Conservation (phyloP, 768 basidiomycete genomes). For the Russula olivacea region DNA sequence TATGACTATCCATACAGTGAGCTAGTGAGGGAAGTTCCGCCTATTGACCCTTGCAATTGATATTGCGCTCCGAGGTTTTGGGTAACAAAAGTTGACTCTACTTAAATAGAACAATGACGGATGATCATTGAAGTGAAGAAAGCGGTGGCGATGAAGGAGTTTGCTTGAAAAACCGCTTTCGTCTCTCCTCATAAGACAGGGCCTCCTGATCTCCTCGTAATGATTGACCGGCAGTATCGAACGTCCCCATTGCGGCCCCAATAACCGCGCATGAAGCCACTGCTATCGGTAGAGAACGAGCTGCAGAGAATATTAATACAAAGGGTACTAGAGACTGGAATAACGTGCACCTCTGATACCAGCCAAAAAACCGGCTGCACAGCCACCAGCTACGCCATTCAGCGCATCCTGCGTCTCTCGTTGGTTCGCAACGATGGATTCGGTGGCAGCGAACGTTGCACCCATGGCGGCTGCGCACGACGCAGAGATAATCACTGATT, state of each 20-base stretch:
- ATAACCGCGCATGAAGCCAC: conserved; percentile 72
- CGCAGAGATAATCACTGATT: background rate
- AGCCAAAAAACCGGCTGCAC: conserved; percentile 89
- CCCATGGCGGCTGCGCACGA: conserved; percentile 73
- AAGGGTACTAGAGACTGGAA: background rate
- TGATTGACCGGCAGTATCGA: conserved; percentile 67
- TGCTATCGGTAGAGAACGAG: conserved; percentile 78
- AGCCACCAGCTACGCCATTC: conserved; percentile 82
- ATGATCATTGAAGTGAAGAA: conserved; percentile 27
- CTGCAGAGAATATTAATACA: conserved; percentile 37
- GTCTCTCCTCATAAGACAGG: conserved; percentile 57
- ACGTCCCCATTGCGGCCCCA: conserved; percentile 74
- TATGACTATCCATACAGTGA: conserved; percentile 1
- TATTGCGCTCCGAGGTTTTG: background rate
- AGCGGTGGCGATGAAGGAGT: conserved; percentile 42
- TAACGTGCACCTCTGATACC: conserved; percentile 65
- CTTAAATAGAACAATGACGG: background rate
- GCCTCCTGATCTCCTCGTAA: conserved; percentile 42
- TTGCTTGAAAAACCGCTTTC: conserved; percentile 81
- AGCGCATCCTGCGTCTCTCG: conserved; percentile 72
- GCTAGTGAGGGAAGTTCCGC: background rate
- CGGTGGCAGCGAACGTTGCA: conserved; percentile 76
- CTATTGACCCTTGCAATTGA: background rate
- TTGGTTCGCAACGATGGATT: conserved; percentile 74
- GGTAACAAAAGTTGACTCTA: background rate